Evolutionary conservation across 1,284 basidiomycete genomes (phyloP).

Genomic region (Mixia osmundae): DNA sequence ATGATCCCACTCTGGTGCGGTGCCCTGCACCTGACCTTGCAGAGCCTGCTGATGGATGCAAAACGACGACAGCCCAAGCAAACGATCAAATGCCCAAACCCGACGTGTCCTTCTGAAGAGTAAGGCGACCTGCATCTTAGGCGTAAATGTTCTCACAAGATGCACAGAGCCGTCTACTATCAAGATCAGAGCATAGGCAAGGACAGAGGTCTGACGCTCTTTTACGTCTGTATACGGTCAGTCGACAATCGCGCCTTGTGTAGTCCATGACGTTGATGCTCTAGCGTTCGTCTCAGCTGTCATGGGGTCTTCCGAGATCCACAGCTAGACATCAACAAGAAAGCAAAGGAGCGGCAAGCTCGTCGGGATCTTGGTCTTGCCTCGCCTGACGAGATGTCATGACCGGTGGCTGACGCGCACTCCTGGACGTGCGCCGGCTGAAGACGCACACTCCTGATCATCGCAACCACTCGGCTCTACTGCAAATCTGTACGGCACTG

Average conservation of each 20-base stretch:
- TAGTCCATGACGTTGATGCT: not conserved
- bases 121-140: slow-evolving; percentile 12
- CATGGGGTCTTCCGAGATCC: not conserved
- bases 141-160: not conserved
- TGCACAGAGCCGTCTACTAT: slow-evolving; percentile 57
- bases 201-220: slow-evolving; percentile 74
- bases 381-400: no score
- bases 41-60: slow-evolving; percentile 2
- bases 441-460: no score
- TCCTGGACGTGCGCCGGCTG: no score
- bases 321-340: not conserved
- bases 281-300: not conserved
- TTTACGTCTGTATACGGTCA: slow-evolving; percentile 76
- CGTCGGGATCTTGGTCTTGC: no score
- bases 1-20: slow-evolving; percentile 68
- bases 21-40: slow-evolving; percentile 4
- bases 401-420: no score
- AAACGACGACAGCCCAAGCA: slow-evolving; percentile 19
- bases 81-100: slow-evolving; percentile 24
- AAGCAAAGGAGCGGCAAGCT: not conserved
- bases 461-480: no score
- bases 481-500: no score
- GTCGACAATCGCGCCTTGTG: slow-evolving; percentile 26
- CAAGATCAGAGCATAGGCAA: slow-evolving; percentile 87
- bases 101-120: slow-evolving; percentile 23